phyloP scores from a whole-genome alignment of 805 yeast species.

The Wickerhamiella siamensis region DNA sequence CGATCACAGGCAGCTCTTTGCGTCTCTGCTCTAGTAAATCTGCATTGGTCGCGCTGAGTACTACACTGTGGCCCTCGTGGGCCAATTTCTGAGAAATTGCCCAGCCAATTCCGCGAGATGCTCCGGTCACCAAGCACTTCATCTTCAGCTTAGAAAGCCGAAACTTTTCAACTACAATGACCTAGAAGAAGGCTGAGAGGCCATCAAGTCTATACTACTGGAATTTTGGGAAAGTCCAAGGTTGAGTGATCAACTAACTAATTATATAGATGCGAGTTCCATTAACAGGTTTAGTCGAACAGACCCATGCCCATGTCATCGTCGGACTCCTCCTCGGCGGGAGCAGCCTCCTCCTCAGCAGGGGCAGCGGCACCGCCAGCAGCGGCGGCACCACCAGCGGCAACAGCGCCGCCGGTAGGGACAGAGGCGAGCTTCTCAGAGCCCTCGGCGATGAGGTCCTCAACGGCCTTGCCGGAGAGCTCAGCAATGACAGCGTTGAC shows the following conservation, averaged over 20 bases:
- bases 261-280: neutral
- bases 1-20: slow-evolving; percentile 9
- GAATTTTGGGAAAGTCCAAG: neutral
- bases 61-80: slow-evolving; percentile 35
- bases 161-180: too few species aligned
- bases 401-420: slow-evolving; percentile 96
- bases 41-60: slow-evolving; percentile 38
- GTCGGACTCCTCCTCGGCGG: slow-evolving; percentile 34
- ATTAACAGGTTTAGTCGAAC: slow-evolving; percentile 61
- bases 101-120: slow-evolving; percentile 53
- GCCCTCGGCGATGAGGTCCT: slow-evolving; percentile 89
- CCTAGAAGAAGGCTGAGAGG: too few species aligned
- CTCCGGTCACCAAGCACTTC: slow-evolving; percentile 40
- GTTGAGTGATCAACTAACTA: slow-evolving; percentile 1
- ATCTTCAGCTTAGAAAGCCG: too few species aligned
- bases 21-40: slow-evolving; percentile 24
- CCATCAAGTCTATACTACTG: neutral
- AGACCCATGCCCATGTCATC: slow-evolving; percentile 60
- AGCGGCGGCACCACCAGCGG: slow-evolving; percentile 60
- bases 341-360: slow-evolving; percentile 57
- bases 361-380: slow-evolving; percentile 58
- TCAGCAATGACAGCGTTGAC: slow-evolving; percentile 66
- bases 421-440: slow-evolving; percentile 91
- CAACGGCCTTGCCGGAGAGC: slow-evolving; percentile 85
- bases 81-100: slow-evolving; percentile 41